Base-by-base conservation (phyloP, 2,329 filamentous ascomycete genomes). In the Scleromitrula shiraiana region DNA sequence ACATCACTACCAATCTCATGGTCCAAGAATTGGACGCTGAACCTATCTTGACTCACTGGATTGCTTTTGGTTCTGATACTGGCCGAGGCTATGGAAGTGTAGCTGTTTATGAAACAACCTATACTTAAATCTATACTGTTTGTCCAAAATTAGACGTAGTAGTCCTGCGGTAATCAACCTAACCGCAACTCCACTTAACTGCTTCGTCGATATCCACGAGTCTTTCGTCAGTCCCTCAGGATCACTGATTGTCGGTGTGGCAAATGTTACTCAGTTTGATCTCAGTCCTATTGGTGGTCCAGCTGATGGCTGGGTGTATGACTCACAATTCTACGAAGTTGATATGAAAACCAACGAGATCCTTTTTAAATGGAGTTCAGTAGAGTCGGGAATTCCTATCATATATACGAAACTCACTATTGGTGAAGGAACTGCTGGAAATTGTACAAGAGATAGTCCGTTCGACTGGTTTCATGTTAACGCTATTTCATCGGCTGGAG, bases 311-410 rank as follows among this genome's bases (percentile, higher is more conserved):
- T 68, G 62, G 60, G 57, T 66, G 5, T 51, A 55, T 14, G 67
- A 71, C 50, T 61, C 59, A 17, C 49, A 68, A 27, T 63, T 71
- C 46, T 69, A 65, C 47, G 69, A 72, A 50, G 59, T 72, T n/a
- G 67, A 72, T 36, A 56, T 69, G 7, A 57, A 61, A 27, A 70
- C 67, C 0, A 60, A 62, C 22, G 57, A 69, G 20, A 53, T 71
- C 2, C 47, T 72, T 1, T 72, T 67, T 46, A 56, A 50, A 5
- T 72, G 70, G 70, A 68, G 64, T 29, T 60, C 67, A 2, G 51
- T 70, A 0, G 64, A 65, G 1, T 39, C 45, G 12, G 66, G 70
- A 7, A 46, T 53, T 19, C 32, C 37, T 8, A 9, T 50, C 17
- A 47, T 30, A 20, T 41, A 32, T 14, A 24, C 33, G 2, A 33